Conservation (phyloP, 805 yeast genomes). For the Nakazawaea molendinolei region DNA sequence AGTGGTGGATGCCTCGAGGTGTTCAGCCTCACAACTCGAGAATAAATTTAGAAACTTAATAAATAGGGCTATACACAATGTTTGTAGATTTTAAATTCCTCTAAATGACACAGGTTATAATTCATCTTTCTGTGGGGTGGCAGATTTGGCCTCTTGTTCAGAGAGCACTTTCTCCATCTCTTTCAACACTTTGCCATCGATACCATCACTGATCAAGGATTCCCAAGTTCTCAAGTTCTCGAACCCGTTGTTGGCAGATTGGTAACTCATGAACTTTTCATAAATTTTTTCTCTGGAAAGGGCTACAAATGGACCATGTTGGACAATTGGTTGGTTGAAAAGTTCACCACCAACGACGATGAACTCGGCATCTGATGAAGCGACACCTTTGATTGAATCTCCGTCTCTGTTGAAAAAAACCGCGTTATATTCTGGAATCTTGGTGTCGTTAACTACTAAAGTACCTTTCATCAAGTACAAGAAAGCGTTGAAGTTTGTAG, state of each 20-base stretch:
- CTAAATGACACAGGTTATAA: not conserved
- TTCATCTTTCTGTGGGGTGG: conserved; percentile 2
- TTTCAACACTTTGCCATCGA: conserved; percentile 11
- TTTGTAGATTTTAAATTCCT: no score
- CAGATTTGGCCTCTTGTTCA: conserved; percentile 3
- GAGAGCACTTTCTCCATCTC: conserved; percentile 6
- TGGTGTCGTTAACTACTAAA: conserved; percentile 34
- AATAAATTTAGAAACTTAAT: no score
- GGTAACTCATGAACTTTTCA: conserved; percentile 69
- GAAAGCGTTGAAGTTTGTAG: conserved; percentile 59
- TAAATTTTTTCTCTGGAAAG: conserved; percentile 58
- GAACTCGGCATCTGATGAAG: conserved; percentile 51
- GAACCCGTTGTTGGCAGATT: conserved; percentile 60
- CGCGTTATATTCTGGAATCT: conserved; percentile 38
- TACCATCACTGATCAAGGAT: conserved; percentile 32
- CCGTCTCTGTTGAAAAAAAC: conserved; percentile 70
- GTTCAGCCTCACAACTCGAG: no score
- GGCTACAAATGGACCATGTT: conserved; percentile 90
- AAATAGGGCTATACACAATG: no score
- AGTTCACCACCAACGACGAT: conserved; percentile 72
- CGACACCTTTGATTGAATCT: conserved; percentile 46
- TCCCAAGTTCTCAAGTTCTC: conserved; percentile 60
- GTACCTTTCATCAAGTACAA: conserved; percentile 61
- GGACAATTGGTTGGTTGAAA: conserved; percentile 69
- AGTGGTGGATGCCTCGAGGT: no score